Percentiles rank a stretch among this genome's conserved stretches.
Conservation (phyloP, 768 basidiomycete species). For the Stropharia rugosoannulata region DNA sequence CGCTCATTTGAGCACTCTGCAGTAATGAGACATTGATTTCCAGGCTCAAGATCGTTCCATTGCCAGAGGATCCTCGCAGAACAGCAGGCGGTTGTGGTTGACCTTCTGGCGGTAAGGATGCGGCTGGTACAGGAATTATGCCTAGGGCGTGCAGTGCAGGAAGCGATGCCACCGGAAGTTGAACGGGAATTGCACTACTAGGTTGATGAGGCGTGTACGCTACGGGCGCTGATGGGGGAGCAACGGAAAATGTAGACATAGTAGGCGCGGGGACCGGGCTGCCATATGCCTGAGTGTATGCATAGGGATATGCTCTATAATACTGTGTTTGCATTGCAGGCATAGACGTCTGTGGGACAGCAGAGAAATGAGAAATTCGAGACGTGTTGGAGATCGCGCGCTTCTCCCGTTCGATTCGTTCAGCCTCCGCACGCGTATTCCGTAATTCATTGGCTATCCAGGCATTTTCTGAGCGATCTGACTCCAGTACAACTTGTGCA, state of each 20-base stretch:
- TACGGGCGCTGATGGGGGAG: constrained; percentile 24
- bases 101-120: constrained; percentile 48
- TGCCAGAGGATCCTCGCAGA: constrained; percentile 65
- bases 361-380: constrained; percentile 40
- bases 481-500: constrained; percentile 62
- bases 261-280: constrained; percentile 30
- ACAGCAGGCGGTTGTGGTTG: constrained; percentile 76
- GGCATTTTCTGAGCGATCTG: constrained; percentile 62
- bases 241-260: constrained; percentile 32
- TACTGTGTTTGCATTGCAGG: constrained; percentile 47
- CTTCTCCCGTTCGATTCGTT: constrained; percentile 69
- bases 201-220: constrained; percentile 35
- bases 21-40: constrained; percentile 79
- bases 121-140: constrained; percentile 66
- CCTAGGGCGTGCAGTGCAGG: constrained; percentile 69
- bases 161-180: constrained; percentile 66
- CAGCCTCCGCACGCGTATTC: constrained; percentile 60
- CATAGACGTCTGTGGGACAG: constrained; percentile 25
- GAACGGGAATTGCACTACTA: constrained; percentile 57
- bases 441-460: constrained; percentile 59
- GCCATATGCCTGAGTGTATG: constrained; percentile 62
- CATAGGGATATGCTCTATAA: constrained; percentile 65
- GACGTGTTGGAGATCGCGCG: constrained; percentile 45
- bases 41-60: constrained; percentile 70
- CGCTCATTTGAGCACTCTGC: constrained; percentile 76